phyloP scores from a whole-genome alignment of 192 early-diverging fungal genomes.

The Umbelopsis isabellina region DNA sequence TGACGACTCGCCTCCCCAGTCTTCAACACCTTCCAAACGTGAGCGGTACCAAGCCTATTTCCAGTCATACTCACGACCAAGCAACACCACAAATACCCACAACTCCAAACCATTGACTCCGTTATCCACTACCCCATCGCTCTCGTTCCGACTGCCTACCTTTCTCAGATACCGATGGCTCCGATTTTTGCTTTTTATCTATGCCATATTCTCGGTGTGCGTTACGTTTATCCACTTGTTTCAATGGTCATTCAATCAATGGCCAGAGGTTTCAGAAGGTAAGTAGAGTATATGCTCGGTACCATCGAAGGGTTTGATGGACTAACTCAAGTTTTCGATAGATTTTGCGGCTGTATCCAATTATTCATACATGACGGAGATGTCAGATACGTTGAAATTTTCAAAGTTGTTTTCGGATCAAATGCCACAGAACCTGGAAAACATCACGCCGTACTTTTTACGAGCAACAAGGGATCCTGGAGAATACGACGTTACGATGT shows the following conservation, averaged over 20 bases:
- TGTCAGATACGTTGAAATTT: slow-evolving; percentile 12
- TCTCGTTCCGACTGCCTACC: not conserved
- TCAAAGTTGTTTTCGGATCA: slow-evolving; percentile 24
- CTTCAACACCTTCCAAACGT: slow-evolving; percentile 11
- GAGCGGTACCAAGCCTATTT: not conserved
- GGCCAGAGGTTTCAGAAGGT: not conserved
- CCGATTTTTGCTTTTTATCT: not conserved
- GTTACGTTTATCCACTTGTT: slow-evolving; percentile 18
- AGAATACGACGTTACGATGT: not conserved
- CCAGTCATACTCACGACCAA: not conserved
- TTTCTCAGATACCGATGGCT: slow-evolving; percentile 17
- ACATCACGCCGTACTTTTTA: slow-evolving; percentile 23
- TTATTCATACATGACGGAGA: slow-evolving; percentile 7
- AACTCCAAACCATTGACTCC: not conserved
- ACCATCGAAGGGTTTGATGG: no score
- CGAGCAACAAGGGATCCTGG: slow-evolving; percentile 1
- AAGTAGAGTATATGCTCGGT: not conserved
- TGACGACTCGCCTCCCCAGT: slow-evolving; percentile 7
- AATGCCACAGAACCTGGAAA: slow-evolving; percentile 24
- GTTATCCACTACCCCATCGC: not conserved
- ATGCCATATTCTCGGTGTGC: slow-evolving; percentile 17
- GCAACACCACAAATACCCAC: not conserved
- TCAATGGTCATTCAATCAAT: slow-evolving; percentile 16
- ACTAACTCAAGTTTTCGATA: not conserved
- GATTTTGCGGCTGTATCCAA: not conserved